Evolutionary conservation across 139 green algal species (phyloP).

Genomic region (Edaphochlamys debaryana): DNA sequence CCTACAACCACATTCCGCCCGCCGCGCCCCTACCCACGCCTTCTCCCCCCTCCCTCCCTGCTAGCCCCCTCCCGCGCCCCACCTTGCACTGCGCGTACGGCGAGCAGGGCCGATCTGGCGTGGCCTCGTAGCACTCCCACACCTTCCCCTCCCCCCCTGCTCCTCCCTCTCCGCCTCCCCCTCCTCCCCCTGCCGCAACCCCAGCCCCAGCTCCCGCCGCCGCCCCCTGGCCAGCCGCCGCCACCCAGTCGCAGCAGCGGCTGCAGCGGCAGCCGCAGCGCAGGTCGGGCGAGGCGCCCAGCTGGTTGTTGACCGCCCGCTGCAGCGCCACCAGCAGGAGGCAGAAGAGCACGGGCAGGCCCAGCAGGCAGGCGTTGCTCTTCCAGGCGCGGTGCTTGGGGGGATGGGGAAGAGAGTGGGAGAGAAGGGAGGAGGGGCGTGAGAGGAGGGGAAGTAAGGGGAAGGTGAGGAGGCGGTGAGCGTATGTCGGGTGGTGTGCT

Average conservation of each 20-base stretch:
- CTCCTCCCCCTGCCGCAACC: background rate
- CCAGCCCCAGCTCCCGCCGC: background rate
- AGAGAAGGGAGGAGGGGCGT: background rate
- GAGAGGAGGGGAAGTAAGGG: background rate
- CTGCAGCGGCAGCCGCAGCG: slow-evolving; percentile 69
- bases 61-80: too few species aligned
- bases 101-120: slow-evolving; percentile 59
- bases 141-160: background rate
- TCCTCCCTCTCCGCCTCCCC: background rate
- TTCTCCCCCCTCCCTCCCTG: too few species aligned
- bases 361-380: slow-evolving; percentile 57
- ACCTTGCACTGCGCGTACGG: slow-evolving; percentile 70
- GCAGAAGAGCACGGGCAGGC: slow-evolving; percentile 63
- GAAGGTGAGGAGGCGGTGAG: background rate
- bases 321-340: slow-evolving; percentile 68
- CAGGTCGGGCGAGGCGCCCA: slow-evolving; percentile 46
- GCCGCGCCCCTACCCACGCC: too few species aligned
- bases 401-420: background rate
- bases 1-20: too few species aligned
- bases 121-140: slow-evolving; percentile 63
- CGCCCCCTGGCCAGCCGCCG: background rate
- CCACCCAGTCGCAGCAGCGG: slow-evolving; percentile 72
- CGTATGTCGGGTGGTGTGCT: too few species aligned
- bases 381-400: slow-evolving; percentile 58
- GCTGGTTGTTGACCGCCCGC: slow-evolving; percentile 65